These are phyloP conservation scores for Calocybe indica DNA, from an alignment of 768 basidiomycete species.

Conservation along the genomic window DNA sequence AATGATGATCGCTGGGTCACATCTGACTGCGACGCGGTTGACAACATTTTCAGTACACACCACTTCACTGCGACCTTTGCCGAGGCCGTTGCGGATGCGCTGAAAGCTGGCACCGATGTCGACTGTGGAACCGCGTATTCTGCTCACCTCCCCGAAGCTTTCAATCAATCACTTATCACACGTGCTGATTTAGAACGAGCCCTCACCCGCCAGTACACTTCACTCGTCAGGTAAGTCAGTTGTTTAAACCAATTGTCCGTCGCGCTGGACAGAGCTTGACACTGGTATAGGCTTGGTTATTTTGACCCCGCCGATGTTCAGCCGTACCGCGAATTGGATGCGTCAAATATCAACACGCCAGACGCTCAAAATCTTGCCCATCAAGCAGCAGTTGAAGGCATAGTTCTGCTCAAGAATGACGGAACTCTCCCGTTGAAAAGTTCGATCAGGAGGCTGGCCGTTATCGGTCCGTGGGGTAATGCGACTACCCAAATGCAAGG, in stretches of 20 bases:
- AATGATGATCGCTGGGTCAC: constrained; percentile 49
- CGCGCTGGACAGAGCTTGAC: constrained; percentile 2
- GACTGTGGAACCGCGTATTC: constrained; percentile 49
- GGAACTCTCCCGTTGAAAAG: constrained; percentile 46
- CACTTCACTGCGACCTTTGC: constrained; percentile 37
- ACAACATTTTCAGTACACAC: constrained; percentile 45
- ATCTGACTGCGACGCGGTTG: constrained; percentile 50
- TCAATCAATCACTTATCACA: constrained; percentile 41
- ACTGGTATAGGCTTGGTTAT: constrained; percentile 40
- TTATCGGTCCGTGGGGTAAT: constrained; percentile 56
- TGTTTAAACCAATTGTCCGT: not conserved
- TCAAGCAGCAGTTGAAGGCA: constrained; percentile 45
- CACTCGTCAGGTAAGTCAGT: constrained; percentile 42
- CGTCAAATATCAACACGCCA: constrained; percentile 42
- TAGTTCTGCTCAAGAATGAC: constrained; percentile 62
- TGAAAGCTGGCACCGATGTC: constrained; percentile 49
- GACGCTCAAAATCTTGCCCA: constrained; percentile 42
- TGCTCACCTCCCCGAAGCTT: constrained; percentile 37
- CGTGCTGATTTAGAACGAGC: constrained; percentile 37
- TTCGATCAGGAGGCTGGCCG: constrained; percentile 41
- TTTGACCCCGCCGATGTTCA: constrained; percentile 46
- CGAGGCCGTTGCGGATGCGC: constrained; percentile 41
- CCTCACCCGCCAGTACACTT: constrained; percentile 42
- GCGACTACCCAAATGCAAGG: constrained; percentile 54
- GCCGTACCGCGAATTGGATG: constrained; percentile 44